Evolutionary conservation across 208 protist genomes (phyloP).

Genomic region (Leishmania amazonensis): DNA sequence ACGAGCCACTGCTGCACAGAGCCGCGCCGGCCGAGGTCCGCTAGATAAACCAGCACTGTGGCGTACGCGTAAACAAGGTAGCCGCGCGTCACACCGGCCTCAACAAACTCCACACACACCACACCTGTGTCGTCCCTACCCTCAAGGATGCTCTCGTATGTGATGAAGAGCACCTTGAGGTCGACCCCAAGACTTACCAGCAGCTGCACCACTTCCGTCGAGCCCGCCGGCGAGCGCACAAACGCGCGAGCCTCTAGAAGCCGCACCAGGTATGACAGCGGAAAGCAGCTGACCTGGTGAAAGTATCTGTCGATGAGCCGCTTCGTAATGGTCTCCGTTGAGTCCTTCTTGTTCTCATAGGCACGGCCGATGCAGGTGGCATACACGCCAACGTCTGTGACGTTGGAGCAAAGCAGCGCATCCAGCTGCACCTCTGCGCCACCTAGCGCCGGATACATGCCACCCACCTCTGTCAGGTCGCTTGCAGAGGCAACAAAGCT

Average conservation of each 20-base stretch:
- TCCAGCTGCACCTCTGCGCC: constrained; percentile 89
- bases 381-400: constrained; percentile 63
- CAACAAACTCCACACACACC: constrained; percentile 27
- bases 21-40: constrained; percentile 41
- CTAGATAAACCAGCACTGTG: constrained; percentile 48
- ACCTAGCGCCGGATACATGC: constrained; percentile 80
- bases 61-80: constrained; percentile 74
- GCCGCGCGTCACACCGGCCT: constrained; percentile 28
- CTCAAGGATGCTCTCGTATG: constrained; percentile 61
- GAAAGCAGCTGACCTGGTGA: constrained; percentile 51
- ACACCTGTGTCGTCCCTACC: constrained; percentile 48
- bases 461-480: constrained; percentile 64
- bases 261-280: constrained; percentile 68
- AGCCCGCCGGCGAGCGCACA: constrained; percentile 42
- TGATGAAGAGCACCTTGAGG: constrained; percentile 64
- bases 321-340: constrained; percentile 55
- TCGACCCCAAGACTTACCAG: constrained; percentile 72
- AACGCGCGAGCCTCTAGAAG: constrained; percentile 67
- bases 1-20: constrained; percentile 37
- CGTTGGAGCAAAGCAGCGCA: constrained; percentile 56
- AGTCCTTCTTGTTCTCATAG: constrained; percentile 50
- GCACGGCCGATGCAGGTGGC: constrained; percentile 59
- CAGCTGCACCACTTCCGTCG: constrained; percentile 52
- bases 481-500: constrained; percentile 56
- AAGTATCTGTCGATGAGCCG: constrained; percentile 66